Base-by-base conservation (phyloP, 441 rosid genomes). In the Euphorbia corollata region DNA sequence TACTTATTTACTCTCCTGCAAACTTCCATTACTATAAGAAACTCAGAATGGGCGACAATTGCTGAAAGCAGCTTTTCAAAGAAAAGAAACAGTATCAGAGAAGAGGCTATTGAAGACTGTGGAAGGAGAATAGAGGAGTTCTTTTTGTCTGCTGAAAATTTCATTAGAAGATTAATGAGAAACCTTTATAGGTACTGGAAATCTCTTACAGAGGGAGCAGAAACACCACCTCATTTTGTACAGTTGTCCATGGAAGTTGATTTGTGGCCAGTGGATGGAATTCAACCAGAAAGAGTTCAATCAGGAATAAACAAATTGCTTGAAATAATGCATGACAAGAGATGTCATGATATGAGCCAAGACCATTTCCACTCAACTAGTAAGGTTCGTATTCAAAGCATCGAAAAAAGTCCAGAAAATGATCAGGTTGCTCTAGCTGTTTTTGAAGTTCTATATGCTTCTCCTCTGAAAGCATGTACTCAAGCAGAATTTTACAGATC, bases 191-290 rank as follows among this genome's bases (percentile, higher is more conserved):
- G 88, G 79, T 94, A 84, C 73, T 91, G 96, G 92, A 86, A 85
- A 75, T 91, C 98, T 59, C 71, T 91, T 78, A 89, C 88, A 66
- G 90, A 73, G 76, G 97, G 91, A 71, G 97, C 97, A 68, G 99
- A 91, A 71, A 82, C 98, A 74, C 98, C 99, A 76, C 99, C 99
- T 66, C 88, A 91, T 83, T 91, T 94, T 81, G 96, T 94, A 61
- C 99, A 91, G 82, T 75, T 94, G 81, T 85, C 97, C 51, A 87
- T 94, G 96, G 90, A 88, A 79, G 98, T 94, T 61, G 85, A 75
- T 72, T 64, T 75, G 66, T 91, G 98, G 98, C 97, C 99, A 39
- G 91, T 84, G 73, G 99, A 89, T 78, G 99, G 98, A 56, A 87
- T 94, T 76, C 99, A 91, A 81, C 99, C 98, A 55, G 97, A 87